phyloP scores from a whole-genome alignment of 2,329 filamentous ascomycete species.

The Aspergillus melleus region DNA sequence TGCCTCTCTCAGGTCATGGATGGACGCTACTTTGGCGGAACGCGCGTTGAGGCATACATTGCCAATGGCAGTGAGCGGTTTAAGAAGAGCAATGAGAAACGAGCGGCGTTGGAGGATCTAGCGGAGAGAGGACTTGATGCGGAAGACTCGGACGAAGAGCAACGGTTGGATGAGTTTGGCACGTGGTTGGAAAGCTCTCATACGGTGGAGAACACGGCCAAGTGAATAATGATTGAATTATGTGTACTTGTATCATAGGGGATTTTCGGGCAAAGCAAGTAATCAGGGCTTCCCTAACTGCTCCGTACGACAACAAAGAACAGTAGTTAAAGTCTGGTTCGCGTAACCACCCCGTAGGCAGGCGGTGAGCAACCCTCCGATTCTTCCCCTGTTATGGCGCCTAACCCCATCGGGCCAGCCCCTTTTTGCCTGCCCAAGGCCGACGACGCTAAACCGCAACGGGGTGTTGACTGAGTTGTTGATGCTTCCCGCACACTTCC shows the following conservation, averaged over 20 bases:
- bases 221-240: constrained; percentile 18
- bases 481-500: background rate
- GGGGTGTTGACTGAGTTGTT: background rate
- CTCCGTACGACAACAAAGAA: too few relatives aligned
- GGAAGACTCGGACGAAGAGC: constrained; percentile 45
- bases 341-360: background rate
- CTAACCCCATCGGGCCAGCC: constrained; percentile 24
- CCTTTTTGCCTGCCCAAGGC: constrained; percentile 24
- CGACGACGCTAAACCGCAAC: constrained; percentile 11
- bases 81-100: constrained; percentile 60
- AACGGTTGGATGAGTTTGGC: constrained; percentile 51
- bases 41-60: constrained; percentile 69
- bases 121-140: constrained; percentile 47
- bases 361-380: background rate
- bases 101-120: constrained; percentile 45
- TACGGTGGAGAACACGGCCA: constrained; percentile 25
- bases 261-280: background rate
- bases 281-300: too few relatives aligned
- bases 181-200: constrained; percentile 44
- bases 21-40: constrained; percentile 75
- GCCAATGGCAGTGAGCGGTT: constrained; percentile 72
- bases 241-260: constrained; percentile 2
- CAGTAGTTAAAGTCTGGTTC: background rate
- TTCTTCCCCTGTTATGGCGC: constrained; percentile 28
- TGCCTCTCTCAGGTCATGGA: constrained; percentile 60